phyloP scores from a whole-genome alignment of 371 early-diverging fungal species.

The Capniomyces stellatus region DNA sequence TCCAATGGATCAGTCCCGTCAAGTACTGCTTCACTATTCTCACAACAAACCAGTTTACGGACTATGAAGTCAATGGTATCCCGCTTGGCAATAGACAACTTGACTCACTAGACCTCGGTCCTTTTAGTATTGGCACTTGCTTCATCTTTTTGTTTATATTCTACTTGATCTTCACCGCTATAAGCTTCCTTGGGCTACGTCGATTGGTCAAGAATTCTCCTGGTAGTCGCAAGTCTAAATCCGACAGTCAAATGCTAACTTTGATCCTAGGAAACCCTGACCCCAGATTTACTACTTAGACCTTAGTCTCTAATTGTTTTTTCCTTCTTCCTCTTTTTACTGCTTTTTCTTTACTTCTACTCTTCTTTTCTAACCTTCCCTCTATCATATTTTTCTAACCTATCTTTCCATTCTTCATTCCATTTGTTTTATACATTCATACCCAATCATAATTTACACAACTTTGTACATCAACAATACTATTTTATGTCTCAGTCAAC shows the following conservation, averaged over 20 bases:
- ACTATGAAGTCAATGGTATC: constrained; percentile 12
- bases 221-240: not conserved
- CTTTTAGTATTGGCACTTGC: constrained; percentile 18
- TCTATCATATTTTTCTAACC: no score
- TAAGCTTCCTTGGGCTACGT: constrained; percentile 11
- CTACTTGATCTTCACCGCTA: constrained; percentile 6
- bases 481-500: no score
- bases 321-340: not conserved
- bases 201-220: not conserved
- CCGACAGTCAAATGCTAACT: not conserved
- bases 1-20: constrained; percentile 39
- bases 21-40: constrained; percentile 41
- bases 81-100: constrained; percentile 14
- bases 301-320: not conserved
- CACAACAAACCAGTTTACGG: constrained; percentile 28
- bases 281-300: not conserved
- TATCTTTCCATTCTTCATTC: no score
- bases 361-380: no score
- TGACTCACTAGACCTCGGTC: constrained; percentile 10
- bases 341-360: no score
- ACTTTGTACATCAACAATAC: no score
- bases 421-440: no score
- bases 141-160: constrained; percentile 10
- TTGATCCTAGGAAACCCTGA: not conserved
- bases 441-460: no score